These are phyloP conservation scores for Solanum tarijense DNA, from an alignment of 257 asterid genomes.

Conservation along the genomic window DNA sequence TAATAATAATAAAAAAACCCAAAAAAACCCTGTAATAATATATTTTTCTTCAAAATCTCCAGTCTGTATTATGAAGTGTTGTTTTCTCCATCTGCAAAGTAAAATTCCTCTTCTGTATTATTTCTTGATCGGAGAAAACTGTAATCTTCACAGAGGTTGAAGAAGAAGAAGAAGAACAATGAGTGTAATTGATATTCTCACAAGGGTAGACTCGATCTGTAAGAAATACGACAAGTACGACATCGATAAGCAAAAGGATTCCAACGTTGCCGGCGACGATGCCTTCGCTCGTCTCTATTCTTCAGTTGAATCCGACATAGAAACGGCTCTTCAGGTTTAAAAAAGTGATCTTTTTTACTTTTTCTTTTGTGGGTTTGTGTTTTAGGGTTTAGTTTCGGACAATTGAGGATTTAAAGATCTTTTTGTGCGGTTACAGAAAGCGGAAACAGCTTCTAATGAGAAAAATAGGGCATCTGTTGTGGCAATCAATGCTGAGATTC, in stretches of 20 bases:
- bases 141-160: background rate
- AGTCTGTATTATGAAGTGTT: background rate
- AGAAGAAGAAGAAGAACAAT: conserved; percentile 11
- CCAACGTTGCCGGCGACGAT: conserved; percentile 89
- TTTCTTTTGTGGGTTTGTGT: background rate
- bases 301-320: conserved; percentile 74
- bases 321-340: conserved; percentile 71
- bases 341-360: background rate
- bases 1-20: background rate
- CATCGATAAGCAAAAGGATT: conserved; percentile 53
- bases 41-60: background rate
- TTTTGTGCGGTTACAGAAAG: conserved; percentile 40
- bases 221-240: conserved; percentile 92
- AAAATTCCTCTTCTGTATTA: background rate
- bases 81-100: background rate
- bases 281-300: conserved; percentile 88
- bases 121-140: background rate
- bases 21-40: background rate
- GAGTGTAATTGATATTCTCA: conserved; percentile 88
- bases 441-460: conserved; percentile 67
- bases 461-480: conserved; percentile 81
- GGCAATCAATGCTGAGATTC: conserved; percentile 88
- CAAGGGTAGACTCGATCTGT: conserved; percentile 96
- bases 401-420: background rate
- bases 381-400: background rate